Base-by-base conservation (phyloP, 441 rosid genomes). In the Omphalea diandra region DNA sequence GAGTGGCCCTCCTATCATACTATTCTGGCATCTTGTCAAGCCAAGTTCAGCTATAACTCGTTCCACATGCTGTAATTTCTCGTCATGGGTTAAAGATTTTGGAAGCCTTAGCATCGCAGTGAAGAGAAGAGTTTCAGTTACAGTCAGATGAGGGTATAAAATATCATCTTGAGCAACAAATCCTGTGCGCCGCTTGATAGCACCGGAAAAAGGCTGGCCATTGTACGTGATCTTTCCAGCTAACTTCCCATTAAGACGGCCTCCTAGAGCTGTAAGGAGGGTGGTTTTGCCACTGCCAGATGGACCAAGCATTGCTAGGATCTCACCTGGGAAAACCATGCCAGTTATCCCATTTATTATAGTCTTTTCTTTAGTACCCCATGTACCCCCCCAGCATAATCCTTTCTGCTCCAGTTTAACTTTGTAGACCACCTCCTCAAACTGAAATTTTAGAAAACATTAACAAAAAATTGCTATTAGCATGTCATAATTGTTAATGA, bases 211-310 rank as follows among this genome's bases (percentile, higher is more conserved):
- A 14, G 93, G 95, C 68, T 87, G 94, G 38, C 88, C 87, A 70
- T 94, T 94, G 90, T 94, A 94, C 36, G 84, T 85, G 85, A 94
- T 84, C 81, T 87, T 90, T 9, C 98, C 98, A 0, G 95, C 84
- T 58, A 83, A 70, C 60, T 84, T 87, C 18, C 88, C 88, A 0
- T 78, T 69, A 52, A 91, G 95, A 26, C 98, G 96, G 73, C 98
- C 98, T 0, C 98, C 98, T 0, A 94, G 94, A 53, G 98, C 98
- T 1, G 96, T 89, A 7, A 94, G 90, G 68, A 94, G 98, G 69
- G 97, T 94, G 65, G 98, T 94, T 85, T 94, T 94, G 68, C 98
- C 98, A 74, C 98, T 94, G 7, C 98, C 98, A 0, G 98, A 94
- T 46, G 98, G 98, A 14, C 98, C 98, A 46, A 94, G 79, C 97